These are phyloP conservation scores for Themeda triandra DNA, from an alignment of 176 grass and related monocot genomes.

Conservation along the genomic window DNA sequence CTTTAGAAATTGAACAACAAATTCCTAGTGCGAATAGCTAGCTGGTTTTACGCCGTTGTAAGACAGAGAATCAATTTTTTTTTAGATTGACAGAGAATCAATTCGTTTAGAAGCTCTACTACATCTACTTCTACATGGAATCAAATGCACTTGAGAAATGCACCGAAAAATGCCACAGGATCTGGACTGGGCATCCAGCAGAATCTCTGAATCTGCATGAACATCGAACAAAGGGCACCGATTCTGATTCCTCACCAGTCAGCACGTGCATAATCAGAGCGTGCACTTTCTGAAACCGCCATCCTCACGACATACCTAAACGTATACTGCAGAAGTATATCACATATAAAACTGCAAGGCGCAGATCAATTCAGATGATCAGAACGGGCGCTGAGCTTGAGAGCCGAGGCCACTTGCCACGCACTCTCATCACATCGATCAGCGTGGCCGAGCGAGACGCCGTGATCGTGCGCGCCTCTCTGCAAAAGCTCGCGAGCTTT, in stretches of 20 bases:
- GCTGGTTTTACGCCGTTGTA: slow-evolving; percentile 1
- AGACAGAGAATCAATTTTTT: too few relatives aligned
- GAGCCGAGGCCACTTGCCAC: background rate
- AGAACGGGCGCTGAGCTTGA: background rate
- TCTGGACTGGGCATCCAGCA: background rate
- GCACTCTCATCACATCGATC: background rate
- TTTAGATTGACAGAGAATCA: too few relatives aligned
- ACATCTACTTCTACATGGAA: background rate
- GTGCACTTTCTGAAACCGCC: background rate
- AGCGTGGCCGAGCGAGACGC: background rate
- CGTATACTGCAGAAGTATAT: background rate
- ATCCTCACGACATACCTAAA: background rate
- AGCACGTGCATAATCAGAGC: background rate
- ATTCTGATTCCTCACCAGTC: background rate
- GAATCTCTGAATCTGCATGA: slow-evolving; percentile 19
- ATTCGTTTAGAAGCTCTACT: background rate
- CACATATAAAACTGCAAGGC: background rate
- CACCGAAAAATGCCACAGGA: slow-evolving; percentile 5
- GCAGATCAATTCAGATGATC: background rate
- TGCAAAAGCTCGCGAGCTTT: slow-evolving; percentile 5
- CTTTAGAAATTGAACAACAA: background rate
- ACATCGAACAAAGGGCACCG: background rate
- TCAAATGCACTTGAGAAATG: slow-evolving; percentile 1
- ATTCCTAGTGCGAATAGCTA: background rate
- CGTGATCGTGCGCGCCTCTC: background rate